Base-by-base conservation (phyloP, 805 yeast species). In the Metschnikowia shivogae region DNA sequence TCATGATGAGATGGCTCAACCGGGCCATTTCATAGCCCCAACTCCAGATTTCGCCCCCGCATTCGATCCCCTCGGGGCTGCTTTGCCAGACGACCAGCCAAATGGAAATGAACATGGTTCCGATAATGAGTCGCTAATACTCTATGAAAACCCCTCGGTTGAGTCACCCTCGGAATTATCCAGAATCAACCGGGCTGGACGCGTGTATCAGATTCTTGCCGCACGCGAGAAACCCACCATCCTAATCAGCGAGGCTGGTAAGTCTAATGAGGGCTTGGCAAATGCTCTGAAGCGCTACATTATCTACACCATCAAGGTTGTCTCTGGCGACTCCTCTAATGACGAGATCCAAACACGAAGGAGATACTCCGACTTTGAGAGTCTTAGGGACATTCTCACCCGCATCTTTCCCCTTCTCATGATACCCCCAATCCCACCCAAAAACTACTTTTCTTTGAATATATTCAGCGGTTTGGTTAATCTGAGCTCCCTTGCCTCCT, bases 341-440 rank as follows among this genome's bases (percentile, higher is more conserved):
- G 68, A 73, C 19, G 69, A 78, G 34, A 60, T 79, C 28, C 70
- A 75, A 12, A 90, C 89, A 5, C 80, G 90, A 39, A 72, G 99
- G 56, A 73, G 98, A 36, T 93, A 93, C 62, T 85, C 96, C 29
- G 99, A 93, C 61, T 93, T 93, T 61, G 97, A 88, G 58, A 80
- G 86, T 40, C 72, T 93, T 36, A 73, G 97, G 49, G 83, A 80
- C 34, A 76, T 85, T 4, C 70, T 93, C 19, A 71, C 81, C 3
- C 81, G 84, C 54, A 66, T 87, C 32, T 84, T 85, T 52, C 97
- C 99, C 3, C 80, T 93, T 3, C 61, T 82, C 4, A 77, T 93
- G 3, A 80, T 93, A 5, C 99, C 99, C 6, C 97, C 98, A 1
- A 92, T 93, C 8, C 99, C 99, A 0, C 72, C 73, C 0, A 72